phyloP scores from a whole-genome alignment of 352 stramenopile genomes.

The Pythium guiyangense region DNA sequence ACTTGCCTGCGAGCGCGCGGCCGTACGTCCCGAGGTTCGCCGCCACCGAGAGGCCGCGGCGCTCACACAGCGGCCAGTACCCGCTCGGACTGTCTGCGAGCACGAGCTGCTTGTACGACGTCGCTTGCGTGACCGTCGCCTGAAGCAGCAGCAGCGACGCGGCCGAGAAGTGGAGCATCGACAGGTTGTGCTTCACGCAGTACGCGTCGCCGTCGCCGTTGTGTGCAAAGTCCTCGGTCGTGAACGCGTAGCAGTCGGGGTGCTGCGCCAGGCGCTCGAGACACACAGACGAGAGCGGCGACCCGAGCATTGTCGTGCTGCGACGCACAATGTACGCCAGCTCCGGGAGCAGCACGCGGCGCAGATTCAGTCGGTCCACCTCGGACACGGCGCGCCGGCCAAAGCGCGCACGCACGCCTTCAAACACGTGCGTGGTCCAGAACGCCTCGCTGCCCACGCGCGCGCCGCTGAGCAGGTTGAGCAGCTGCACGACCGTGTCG shows the following conservation, averaged over 20 bases:
- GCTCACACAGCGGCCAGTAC: too few relatives aligned
- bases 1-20: conserved; percentile 42
- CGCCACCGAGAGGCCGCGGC: conserved; percentile 57
- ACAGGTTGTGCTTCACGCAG: conserved; percentile 82
- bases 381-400: conserved; percentile 54
- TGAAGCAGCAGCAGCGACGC: conserved; percentile 78
- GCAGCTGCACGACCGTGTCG: conserved; percentile 39
- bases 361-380: conserved; percentile 78
- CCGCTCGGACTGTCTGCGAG: too few relatives aligned
- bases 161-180: conserved; percentile 84
- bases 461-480: conserved; percentile 73
- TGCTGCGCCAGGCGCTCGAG: conserved; percentile 40
- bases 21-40: conserved; percentile 66
- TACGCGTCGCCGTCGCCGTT: conserved; percentile 21
- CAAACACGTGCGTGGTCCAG: conserved; percentile 67
- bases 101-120: too few relatives aligned
- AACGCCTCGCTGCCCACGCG: conserved; percentile 55
- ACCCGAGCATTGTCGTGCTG: conserved; percentile 47
- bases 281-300: conserved; percentile 33
- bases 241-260: conserved; percentile 71
- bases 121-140: too few relatives aligned
- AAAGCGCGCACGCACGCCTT: conserved; percentile 75
- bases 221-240: conserved; percentile 57
- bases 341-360: conserved; percentile 38
- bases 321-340: conserved; percentile 52